Evolutionary conservation across 192 early-diverging fungal genomes (phyloP), one percentile per base, ranked within the genome.

Genomic region (Tieghemiomyces parasiticus): DNA sequence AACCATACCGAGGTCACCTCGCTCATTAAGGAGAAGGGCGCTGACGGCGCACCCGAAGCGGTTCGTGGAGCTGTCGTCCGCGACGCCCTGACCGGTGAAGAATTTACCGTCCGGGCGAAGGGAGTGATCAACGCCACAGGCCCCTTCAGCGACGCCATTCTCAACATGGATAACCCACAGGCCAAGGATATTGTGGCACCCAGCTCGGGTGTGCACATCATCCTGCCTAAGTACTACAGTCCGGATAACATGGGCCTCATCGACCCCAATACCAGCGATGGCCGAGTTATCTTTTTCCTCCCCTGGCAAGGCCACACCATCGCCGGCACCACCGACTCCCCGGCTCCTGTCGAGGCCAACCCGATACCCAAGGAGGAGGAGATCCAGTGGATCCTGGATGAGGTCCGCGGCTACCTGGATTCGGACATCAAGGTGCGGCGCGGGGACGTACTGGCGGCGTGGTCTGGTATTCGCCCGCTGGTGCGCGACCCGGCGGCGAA

Each of bases 251-350:
- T 95, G 90, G 94, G 94, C 58, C 72, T 97, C 64, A 72, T 97
- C 63, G 94, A 97, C 71, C 94, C 94, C 19, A 76, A 80, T 24
- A 97, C 94, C 1, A 87, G 82, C 63, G 92, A 97, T 69, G 91
- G 91, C 2, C 86, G 94, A 63, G 92, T 97, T 29, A 93, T 97
- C 59, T 97, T 93, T 79, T 94, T 97, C 67, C 66, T 97, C 63
- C 94, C 94, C 4, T 97, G 94, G 94, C 87, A 94, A 69, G 94
- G 94, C 59, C 90, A 85, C 70, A 85, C 87, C 20, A 91, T 97
- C 66, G 94, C 91, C 14, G 94, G 94, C 32, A 97, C 94, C 46
- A 97, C 93, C 4, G 89, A 97, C 69, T 88, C 92, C 30, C 86
- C 84, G n/a, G 89, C 90, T 48, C 64, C 76, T 28, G 88, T 97